A percentile compares a stretch with the other conserved stretches of the same genome.
Evolutionary conservation across 2,329 filamentous ascomycete genomes (phyloP).

Genomic region (Aureobasidium sp.): DNA sequence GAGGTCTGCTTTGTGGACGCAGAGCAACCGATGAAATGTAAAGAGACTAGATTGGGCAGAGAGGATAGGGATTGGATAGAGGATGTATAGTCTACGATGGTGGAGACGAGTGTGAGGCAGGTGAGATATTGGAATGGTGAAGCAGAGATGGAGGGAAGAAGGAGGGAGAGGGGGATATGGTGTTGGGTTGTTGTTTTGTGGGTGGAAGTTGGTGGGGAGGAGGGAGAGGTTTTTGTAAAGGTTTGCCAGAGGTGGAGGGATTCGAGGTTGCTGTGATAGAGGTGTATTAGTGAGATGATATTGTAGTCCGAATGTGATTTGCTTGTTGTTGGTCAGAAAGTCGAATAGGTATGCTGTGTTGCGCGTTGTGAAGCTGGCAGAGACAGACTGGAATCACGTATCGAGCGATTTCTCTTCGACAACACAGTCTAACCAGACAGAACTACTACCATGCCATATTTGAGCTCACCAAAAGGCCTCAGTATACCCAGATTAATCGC

Average conservation of each 20-base stretch:
- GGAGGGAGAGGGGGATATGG: background rate
- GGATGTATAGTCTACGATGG: background rate
- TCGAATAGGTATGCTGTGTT: background rate
- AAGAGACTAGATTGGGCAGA: background rate
- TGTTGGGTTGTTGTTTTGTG: background rate
- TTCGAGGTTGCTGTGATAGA: background rate
- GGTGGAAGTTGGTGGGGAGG: background rate
- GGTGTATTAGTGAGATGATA: background rate
- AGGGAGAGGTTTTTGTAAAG: background rate
- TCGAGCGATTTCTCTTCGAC: background rate
- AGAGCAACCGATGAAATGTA: background rate
- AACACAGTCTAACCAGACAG: background rate
- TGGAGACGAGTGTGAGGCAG: background rate
- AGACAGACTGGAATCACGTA: background rate
- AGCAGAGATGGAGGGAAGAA: background rate
- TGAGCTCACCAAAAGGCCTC: background rate
- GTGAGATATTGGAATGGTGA: background rate
- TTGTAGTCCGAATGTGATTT: background rate
- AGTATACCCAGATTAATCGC: no score
- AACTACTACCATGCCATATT: background rate
- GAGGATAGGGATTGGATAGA: background rate
- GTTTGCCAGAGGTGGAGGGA: background rate
- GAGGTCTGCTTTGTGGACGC: background rate
- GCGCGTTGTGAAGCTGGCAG: background rate
- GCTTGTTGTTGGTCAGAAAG: background rate